These are phyloP conservation scores for Cryptosporidium sp. DNA, from an alignment of 169 alveolate species.

Conservation along the genomic window DNA sequence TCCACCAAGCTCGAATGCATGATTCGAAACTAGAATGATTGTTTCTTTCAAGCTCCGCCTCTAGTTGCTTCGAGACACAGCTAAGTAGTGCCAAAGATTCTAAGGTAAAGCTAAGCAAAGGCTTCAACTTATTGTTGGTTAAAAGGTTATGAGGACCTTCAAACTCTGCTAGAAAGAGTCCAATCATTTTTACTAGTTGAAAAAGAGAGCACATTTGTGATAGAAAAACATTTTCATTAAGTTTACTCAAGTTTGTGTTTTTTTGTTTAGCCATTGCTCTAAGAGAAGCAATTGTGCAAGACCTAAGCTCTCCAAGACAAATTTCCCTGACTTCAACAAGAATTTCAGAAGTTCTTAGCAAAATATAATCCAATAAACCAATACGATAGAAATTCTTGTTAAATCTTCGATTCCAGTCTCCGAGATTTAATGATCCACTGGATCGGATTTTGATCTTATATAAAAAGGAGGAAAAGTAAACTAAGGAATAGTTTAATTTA, in stretches of 20 bases:
- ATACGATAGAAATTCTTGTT: background rate
- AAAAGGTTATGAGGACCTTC: conserved; percentile 34
- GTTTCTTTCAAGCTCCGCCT: conserved; percentile 1
- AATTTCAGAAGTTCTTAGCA: conserved; percentile 4
- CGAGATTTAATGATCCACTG: conserved; percentile 12
- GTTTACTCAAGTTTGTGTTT: background rate
- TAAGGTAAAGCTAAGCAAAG: conserved; percentile 37
- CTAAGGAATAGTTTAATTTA: background rate
- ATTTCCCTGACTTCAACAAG: conserved; percentile 47
- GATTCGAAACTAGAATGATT: conserved; percentile 9
- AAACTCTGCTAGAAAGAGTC: conserved; percentile 38
- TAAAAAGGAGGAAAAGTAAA: conserved; percentile 21
- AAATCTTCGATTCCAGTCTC: conserved; percentile 10
- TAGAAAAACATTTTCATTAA: conserved; percentile 3
- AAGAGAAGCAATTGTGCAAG: conserved; percentile 37
- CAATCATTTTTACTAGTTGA: conserved; percentile 13
- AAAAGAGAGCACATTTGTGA: conserved; percentile 25
- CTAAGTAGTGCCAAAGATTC: conserved; percentile 58
- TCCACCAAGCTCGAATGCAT: conserved; percentile 57
- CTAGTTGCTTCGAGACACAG: conserved; percentile 46
- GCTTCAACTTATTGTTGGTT: conserved; percentile 33
- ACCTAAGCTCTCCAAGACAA: conserved; percentile 63
- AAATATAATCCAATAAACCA: conserved; percentile 17
- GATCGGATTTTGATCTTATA: background rate
- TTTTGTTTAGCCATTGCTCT: conserved; percentile 25